phyloP scores from a whole-genome alignment of 352 stramenopile genomes.

The Phytophthora pseudosyringae region DNA sequence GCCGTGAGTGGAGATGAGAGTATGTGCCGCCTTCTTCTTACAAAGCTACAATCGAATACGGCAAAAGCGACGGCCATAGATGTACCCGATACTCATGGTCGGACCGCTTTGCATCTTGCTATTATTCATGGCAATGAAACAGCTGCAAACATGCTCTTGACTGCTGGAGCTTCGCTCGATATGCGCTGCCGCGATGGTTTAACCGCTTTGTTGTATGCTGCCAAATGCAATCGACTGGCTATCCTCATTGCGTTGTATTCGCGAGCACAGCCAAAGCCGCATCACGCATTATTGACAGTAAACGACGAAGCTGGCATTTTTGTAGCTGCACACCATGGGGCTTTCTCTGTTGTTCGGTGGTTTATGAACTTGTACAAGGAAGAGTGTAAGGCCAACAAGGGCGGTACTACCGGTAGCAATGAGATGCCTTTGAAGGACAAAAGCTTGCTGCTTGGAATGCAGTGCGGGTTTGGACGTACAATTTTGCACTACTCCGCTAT shows the following conservation, averaged over 20 bases:
- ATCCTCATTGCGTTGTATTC: conserved; percentile 57
- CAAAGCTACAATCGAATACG: conserved; percentile 25
- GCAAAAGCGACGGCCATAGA: conserved; percentile 39
- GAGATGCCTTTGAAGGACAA: neutral
- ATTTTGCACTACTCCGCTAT: conserved; percentile 61
- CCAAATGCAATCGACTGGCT: conserved; percentile 52
- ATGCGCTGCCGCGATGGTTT: conserved; percentile 43
- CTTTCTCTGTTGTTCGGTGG: conserved; percentile 63
- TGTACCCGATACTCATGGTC: conserved; percentile 36
- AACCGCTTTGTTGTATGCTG: conserved; percentile 58
- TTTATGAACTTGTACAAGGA: conserved; percentile 43
- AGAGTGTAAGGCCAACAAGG: neutral
- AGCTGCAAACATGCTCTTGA: conserved; percentile 44
- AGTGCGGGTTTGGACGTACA: conserved; percentile 37
- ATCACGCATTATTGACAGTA: conserved; percentile 30
- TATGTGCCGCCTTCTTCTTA: conserved; percentile 52
- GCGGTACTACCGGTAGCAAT: neutral
- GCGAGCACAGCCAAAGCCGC: conserved; percentile 18
- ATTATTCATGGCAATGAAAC: conserved; percentile 54
- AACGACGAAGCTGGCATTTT: conserved; percentile 55
- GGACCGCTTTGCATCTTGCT: conserved; percentile 57
- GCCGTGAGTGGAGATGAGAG: conserved; percentile 46
- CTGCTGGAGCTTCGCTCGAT: conserved; percentile 44
- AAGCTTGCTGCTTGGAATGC: conserved; percentile 6
- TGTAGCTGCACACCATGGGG: conserved; percentile 43